phyloP scores from a whole-genome alignment of 495 filamentous ascomycete genomes.

The Xylaria nigripes region DNA sequence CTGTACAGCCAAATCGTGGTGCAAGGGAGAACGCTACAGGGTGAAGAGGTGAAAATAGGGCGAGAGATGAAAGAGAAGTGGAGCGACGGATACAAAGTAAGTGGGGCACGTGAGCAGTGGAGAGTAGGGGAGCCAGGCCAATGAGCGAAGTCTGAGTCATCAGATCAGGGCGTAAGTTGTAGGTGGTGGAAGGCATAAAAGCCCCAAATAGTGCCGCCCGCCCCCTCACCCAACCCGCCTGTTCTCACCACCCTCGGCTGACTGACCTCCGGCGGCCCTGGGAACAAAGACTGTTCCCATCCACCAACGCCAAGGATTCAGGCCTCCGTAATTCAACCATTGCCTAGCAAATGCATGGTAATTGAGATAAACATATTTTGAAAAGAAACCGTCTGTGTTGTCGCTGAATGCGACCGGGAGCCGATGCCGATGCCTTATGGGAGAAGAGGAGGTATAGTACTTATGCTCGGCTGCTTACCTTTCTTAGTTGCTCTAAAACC shows the following conservation, averaged over 20 bases:
- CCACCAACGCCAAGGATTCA: slow-evolving; percentile 3
- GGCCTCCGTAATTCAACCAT: neutral
- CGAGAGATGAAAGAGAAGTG: slow-evolving; percentile 2
- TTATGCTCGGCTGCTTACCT: slow-evolving; percentile 48
- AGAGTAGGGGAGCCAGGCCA: slow-evolving; percentile 7
- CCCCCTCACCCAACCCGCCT: slow-evolving; percentile 37
- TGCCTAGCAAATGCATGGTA: neutral
- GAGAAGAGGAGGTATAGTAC: slow-evolving; percentile 21
- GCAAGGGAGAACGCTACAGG: neutral
- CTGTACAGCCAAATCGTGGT: neutral
- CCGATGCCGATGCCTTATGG: no score
- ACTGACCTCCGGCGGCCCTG: slow-evolving; percentile 1
- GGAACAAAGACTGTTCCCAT: slow-evolving; percentile 3
- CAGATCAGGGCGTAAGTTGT: slow-evolving; percentile 6
- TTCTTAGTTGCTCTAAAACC: slow-evolving; percentile 73
- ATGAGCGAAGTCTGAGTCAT: slow-evolving; percentile 26
- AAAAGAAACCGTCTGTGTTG: neutral
- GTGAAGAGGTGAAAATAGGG: slow-evolving; percentile 3
- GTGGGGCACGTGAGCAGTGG: slow-evolving; percentile 23
- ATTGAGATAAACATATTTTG: neutral
- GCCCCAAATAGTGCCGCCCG: slow-evolving; percentile 49
- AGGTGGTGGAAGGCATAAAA: slow-evolving; percentile 37
- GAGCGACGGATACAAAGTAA: neutral
- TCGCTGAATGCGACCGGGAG: neutral
- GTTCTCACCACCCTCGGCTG: slow-evolving; percentile 35